Conservation (phyloP, 164 flowering plant genomes). For the Amborella trichopoda region DNA sequence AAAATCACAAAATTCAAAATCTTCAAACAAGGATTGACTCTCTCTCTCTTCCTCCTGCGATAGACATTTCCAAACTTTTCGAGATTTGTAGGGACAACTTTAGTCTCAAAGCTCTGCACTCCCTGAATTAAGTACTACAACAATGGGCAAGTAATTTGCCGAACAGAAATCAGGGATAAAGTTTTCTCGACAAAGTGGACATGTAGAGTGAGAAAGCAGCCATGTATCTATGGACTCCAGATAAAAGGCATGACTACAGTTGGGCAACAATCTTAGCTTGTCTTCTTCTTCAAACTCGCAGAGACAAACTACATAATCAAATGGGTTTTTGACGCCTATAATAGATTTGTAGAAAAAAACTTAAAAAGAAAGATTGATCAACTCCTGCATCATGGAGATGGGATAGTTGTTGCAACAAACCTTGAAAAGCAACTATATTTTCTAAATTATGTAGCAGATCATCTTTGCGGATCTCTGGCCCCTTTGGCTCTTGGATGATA, state of each 20-base stretch:
- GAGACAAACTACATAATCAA: constrained; percentile 96
- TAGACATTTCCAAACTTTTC: no score
- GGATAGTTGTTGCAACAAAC: constrained; percentile 85
- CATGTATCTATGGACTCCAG: constrained; percentile 93
- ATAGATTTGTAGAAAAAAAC: constrained; percentile 76
- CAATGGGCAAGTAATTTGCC: constrained; percentile 36
- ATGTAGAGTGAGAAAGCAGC: constrained; percentile 93
- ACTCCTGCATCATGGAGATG: constrained; percentile 91
- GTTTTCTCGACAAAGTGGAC: constrained; percentile 86
- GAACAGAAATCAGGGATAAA: constrained; percentile 47
- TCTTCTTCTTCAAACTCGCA: constrained; percentile 88
- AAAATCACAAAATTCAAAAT: no score
- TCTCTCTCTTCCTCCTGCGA: no score
- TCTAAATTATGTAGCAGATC: constrained; percentile 50
- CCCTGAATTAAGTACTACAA: constrained; percentile 78
- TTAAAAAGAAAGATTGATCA: constrained; percentile 84
- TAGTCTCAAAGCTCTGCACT: no score
- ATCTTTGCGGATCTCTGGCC: no score
- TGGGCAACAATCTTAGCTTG: constrained; percentile 77
- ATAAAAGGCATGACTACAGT: constrained; percentile 97
- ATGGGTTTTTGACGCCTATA: constrained; percentile 67
- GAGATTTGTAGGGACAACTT: no score
- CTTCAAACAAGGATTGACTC: no score
- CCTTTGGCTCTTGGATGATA: no score
- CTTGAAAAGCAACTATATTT: constrained; percentile 67